Conservation (phyloP, 2,329 filamentous ascomycete genomes). For the Dactylellina parvicollis region DNA sequence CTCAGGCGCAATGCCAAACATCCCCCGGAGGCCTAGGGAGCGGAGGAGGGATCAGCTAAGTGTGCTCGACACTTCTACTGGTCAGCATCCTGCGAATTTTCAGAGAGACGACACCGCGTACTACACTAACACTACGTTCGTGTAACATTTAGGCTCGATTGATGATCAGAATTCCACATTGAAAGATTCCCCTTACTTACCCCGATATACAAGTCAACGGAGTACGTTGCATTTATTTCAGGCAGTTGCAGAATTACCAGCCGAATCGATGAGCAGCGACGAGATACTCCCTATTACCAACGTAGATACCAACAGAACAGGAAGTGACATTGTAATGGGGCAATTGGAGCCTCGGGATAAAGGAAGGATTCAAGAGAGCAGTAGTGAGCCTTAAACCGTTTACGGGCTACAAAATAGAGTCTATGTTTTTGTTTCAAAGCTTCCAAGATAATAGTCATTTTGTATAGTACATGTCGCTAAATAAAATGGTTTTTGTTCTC, state of each 20-base stretch:
- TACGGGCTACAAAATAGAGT: not conserved
- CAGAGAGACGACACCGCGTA: not conserved
- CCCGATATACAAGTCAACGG: slow-evolving; percentile 6
- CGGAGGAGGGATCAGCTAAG: slow-evolving; percentile 42
- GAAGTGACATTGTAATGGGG: slow-evolving; percentile 22
- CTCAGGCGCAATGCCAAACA: slow-evolving; percentile 31
- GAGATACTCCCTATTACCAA: slow-evolving; percentile 36
- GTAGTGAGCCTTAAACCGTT: not conserved
- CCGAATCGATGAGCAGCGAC: slow-evolving; percentile 49
- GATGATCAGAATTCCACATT: slow-evolving; percentile 1
- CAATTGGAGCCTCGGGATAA: slow-evolving; percentile 34
- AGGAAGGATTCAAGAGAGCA: slow-evolving; percentile 8
- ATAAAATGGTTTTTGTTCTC: slow-evolving; percentile 40
- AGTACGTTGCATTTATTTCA: slow-evolving; percentile 4
- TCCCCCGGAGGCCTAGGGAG: slow-evolving; percentile 37
- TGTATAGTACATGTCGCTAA: slow-evolving; percentile 26
- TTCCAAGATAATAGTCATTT: not conserved
- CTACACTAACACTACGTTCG: slow-evolving; percentile 13
- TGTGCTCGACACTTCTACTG: slow-evolving; percentile 14
- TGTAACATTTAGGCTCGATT: slow-evolving; percentile 23
- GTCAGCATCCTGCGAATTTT: slow-evolving; percentile 11
- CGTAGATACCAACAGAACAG: slow-evolving; percentile 23
- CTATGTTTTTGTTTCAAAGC: not conserved
- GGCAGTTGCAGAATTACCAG: slow-evolving; percentile 40
- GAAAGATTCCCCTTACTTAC: slow-evolving; percentile 24